Base-by-base conservation (phyloP, 805 yeast genomes). In the Debaryomyces maramus region DNA sequence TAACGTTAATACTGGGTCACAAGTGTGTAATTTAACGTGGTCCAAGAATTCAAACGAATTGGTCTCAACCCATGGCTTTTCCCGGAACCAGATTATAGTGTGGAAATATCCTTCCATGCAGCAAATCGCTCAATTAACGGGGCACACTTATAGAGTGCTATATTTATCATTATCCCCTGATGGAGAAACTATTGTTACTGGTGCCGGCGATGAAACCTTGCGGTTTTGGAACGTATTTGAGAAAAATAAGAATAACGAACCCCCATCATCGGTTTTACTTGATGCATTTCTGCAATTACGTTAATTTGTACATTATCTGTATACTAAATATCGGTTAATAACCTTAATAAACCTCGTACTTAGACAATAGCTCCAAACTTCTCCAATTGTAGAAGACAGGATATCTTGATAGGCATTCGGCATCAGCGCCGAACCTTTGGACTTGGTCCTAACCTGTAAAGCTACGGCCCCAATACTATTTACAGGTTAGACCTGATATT, bases 161-260 rank as follows among this genome's bases (percentile, higher is more conserved):
- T 93, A 93, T 59, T 70, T 93, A 51, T 80, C 96, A 4, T 72
- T 91, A 66, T 85, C 96, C 14, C 96, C 97, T 0, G 98, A 93
- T 64, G 99, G 99, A 0, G 89, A 88, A 46, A 89, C 97, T 0
- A 85, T 93, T 10, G 99, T 91, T 2, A 90, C 99, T 0, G 99
- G 99, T 2, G 97, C 99, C 1, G 99, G 98, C 4, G 99, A 93
- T 64, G 99, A 93, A 61, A 93, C 99, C 0, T 67, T 93, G 41
- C 64, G 99, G 47, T 88, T 93, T 58, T 93, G 99, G 99, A 89
- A 88, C 51, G 85, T 90, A 1, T 93, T 90, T 66, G 96, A 88
- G 44, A 87, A 84, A 58, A 80, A 75, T 43, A 81, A 77, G 51
- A 66, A 67, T 36, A 83, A 78, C 41, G 70, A 67, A 28, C 77